Percentiles rank a stretch among this genome's conserved stretches.
These are phyloP conservation scores for Lodderomyces beijingensis DNA, from an alignment of 1,139 yeast species.

Conservation along the genomic window DNA sequence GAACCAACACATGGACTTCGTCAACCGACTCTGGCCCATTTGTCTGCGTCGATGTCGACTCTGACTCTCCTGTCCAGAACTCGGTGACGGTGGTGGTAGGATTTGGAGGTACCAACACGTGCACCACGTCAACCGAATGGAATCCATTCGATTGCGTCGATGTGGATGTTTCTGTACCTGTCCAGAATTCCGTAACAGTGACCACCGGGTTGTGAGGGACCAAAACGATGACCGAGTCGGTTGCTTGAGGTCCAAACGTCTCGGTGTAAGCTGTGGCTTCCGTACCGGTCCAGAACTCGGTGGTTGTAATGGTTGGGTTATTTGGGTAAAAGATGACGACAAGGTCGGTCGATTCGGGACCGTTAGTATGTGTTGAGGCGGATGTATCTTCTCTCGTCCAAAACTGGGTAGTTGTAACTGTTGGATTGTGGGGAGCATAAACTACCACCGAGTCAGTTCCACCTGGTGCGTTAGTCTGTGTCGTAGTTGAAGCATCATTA, in stretches of 20 bases:
- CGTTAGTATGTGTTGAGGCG: conserved; percentile 8
- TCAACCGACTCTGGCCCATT: conserved; percentile 11
- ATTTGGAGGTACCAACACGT: conserved; percentile 16
- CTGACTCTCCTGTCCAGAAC: conserved; percentile 9
- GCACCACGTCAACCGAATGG: conserved; percentile 15
- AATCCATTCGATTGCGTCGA: conserved; percentile 10
- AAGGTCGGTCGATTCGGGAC: conserved; percentile 14
- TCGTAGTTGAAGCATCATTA: conserved; percentile 6
- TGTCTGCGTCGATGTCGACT: conserved; percentile 7
- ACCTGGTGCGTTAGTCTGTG: conserved; percentile 10
- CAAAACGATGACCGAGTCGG: conserved; percentile 17
- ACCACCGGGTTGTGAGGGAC: conserved; percentile 15
- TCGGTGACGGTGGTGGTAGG: conserved; percentile 11
- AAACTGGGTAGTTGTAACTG: conserved; percentile 11
- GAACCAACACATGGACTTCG: conserved; percentile 14
- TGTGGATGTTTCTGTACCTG: conserved; percentile 6
- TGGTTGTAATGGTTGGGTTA: conserved; percentile 12
- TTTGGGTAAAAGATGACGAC: conserved; percentile 18
- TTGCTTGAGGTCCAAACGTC: conserved; percentile 9
- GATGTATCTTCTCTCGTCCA: conserved; percentile 9
- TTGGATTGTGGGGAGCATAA: conserved; percentile 16
- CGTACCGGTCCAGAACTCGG: conserved; percentile 10
- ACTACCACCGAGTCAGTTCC: conserved; percentile 17
- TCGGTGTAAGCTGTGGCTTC: conserved; percentile 9
- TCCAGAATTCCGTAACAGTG: conserved; percentile 10